phyloP scores from a whole-genome alignment of 2,329 filamentous ascomycete genomes.

The Fusarium acutatum region DNA sequence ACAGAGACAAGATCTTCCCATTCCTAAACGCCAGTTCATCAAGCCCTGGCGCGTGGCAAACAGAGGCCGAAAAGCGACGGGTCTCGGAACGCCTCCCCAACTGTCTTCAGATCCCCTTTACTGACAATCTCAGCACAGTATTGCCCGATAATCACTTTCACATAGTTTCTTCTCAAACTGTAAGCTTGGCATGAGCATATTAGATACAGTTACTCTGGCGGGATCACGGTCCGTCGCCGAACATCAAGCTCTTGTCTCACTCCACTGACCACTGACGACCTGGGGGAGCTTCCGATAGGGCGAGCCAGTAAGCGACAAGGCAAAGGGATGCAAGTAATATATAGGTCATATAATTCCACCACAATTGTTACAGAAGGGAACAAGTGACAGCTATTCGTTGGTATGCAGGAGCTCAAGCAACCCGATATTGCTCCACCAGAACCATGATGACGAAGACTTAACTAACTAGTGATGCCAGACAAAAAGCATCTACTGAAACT shows the following conservation, averaged over 20 bases:
- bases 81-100: background rate
- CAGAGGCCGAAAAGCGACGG: slow-evolving; percentile 18
- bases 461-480: background rate
- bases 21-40: slow-evolving; percentile 17
- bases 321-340: slow-evolving; percentile 16
- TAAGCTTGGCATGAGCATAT: background rate
- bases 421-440: background rate
- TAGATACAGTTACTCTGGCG: background rate
- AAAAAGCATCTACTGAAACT: background rate
- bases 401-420: slow-evolving; percentile 26
- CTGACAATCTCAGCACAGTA: background rate
- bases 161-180: slow-evolving; percentile 1
- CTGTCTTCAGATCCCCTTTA: background rate
- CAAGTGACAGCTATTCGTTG: background rate
- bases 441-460: background rate
- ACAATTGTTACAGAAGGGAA: background rate
- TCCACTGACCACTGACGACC: background rate
- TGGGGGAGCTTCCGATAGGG: slow-evolving; percentile 27
- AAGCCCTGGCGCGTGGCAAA: slow-evolving; percentile 26
- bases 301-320: slow-evolving; percentile 1
- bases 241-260: slow-evolving; percentile 27
- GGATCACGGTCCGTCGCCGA: background rate
- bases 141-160: slow-evolving; percentile 1
- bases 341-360: background rate
- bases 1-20: slow-evolving; percentile 30